Evolutionary conservation across 1,284 basidiomycete species (phyloP).

Genomic region (Boletus semigastroideus): DNA sequence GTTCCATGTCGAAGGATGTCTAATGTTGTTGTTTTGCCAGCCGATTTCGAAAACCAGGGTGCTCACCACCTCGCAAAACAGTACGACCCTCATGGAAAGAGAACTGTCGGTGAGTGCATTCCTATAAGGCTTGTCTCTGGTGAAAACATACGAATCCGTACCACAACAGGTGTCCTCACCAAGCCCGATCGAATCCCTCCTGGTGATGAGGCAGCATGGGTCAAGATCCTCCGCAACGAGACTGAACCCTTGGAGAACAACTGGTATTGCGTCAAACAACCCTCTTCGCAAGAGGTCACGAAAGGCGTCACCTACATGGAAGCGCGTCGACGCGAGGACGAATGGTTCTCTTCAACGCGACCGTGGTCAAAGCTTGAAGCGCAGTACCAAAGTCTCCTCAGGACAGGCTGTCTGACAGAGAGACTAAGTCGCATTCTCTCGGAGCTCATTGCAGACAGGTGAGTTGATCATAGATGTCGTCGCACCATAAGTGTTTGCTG

Average conservation of each 20-base stretch:
- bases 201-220: constrained; percentile 63
- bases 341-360: constrained; percentile 59
- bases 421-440: constrained; percentile 61
- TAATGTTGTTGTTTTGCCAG: constrained; percentile 35
- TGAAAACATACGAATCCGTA: not conserved
- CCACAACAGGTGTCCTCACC: constrained; percentile 66
- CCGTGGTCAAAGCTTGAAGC: constrained; percentile 59
- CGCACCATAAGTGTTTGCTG: not conserved
- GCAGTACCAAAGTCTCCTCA: constrained; percentile 49
- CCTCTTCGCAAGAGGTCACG: constrained; percentile 54
- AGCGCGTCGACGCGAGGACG: constrained; percentile 59
- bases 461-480: constrained; percentile 17
- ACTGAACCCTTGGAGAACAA: constrained; percentile 54
- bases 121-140: not conserved
- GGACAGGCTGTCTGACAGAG: constrained; percentile 55
- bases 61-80: constrained; percentile 57
- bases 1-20: not conserved
- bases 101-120: constrained; percentile 61
- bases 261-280: constrained; percentile 77
- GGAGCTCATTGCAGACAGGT: constrained; percentile 58
- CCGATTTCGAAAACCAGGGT: constrained; percentile 76
- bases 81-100: constrained; percentile 56
- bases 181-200: constrained; percentile 72
- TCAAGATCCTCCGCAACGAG: constrained; percentile 57
- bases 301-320: constrained; percentile 57